Percentiles rank a stretch among this genome's conserved stretches.
Evolutionary conservation across 371 early-diverging fungal genomes (phyloP).

Genomic region (Saksenaea oblongispora): DNA sequence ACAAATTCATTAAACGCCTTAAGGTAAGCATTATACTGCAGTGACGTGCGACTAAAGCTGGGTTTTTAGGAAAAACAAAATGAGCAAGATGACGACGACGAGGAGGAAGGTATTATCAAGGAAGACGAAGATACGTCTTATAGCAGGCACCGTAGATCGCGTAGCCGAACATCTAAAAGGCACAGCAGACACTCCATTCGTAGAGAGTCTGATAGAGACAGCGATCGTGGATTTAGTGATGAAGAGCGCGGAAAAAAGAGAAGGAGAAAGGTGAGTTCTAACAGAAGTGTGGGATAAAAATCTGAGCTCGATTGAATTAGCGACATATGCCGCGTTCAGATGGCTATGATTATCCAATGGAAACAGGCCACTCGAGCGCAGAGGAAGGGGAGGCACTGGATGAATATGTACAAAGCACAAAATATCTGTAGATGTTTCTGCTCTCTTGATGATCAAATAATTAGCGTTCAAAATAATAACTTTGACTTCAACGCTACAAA

Average conservation of each 20-base stretch:
- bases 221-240: slow-evolving; percentile 17
- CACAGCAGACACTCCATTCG: slow-evolving; percentile 11
- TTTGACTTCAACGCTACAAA: background rate
- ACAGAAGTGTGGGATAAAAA: background rate
- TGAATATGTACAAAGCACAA: slow-evolving; percentile 17
- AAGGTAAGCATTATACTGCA: slow-evolving; percentile 45
- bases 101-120: slow-evolving; percentile 26
- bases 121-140: slow-evolving; percentile 22
- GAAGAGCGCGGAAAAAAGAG: slow-evolving; percentile 15
- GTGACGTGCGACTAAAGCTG: background rate
- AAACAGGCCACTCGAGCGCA: slow-evolving; percentile 13
- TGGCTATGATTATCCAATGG: slow-evolving; percentile 9
- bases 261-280: slow-evolving; percentile 17
- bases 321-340: slow-evolving; percentile 7
- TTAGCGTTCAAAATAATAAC: background rate
- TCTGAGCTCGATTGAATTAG: background rate
- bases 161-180: slow-evolving; percentile 11
- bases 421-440: slow-evolving; percentile 1
- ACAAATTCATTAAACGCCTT: slow-evolving; percentile 67
- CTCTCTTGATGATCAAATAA: background rate
- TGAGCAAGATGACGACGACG: slow-evolving; percentile 25
- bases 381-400: slow-evolving; percentile 28
- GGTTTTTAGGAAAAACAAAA: slow-evolving; percentile 14
- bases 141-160: slow-evolving; percentile 15
- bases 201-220: slow-evolving; percentile 19